These are phyloP conservation scores for Colletotrichum paranaense DNA, from an alignment of 2,329 filamentous ascomycete genomes.

Conservation along the genomic window DNA sequence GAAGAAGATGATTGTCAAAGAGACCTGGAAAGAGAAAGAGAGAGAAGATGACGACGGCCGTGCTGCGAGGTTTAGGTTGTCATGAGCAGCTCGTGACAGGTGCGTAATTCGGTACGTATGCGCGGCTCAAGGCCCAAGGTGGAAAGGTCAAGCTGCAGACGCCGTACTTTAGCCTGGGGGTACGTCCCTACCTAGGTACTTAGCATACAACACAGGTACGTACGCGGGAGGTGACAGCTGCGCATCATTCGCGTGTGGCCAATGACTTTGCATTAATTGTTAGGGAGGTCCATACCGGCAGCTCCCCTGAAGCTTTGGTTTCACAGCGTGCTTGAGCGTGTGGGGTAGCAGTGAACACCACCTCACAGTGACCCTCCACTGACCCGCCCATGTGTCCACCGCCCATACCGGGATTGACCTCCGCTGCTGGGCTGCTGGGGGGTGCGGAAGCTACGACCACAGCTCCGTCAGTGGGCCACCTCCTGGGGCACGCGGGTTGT, in stretches of 20 bases:
- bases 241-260: constrained; percentile 7
- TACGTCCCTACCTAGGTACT: too few relatives aligned
- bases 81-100: constrained; percentile 2
- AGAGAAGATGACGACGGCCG: constrained; percentile 3
- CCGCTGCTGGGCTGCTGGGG: background rate
- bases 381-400: background rate
- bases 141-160: background rate
- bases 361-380: background rate
- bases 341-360: constrained; percentile 1
- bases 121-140: background rate
- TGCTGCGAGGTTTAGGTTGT: background rate
- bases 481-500: background rate
- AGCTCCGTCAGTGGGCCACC: background rate
- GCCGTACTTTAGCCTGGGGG: background rate
- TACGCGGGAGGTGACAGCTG: background rate
- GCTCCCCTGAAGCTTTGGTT: constrained; percentile 16
- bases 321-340: constrained; percentile 23
- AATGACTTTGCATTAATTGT: constrained; percentile 3
- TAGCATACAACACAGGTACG: too few relatives aligned
- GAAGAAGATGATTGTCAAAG: too few relatives aligned
- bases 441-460: constrained; percentile 14
- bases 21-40: background rate
- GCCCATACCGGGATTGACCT: background rate
- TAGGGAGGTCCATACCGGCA: constrained; percentile 12
- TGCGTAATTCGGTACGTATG: constrained; percentile 1